Base-by-base conservation (phyloP, 1,139 yeast genomes). In the Suhomyces kunorum region DNA sequence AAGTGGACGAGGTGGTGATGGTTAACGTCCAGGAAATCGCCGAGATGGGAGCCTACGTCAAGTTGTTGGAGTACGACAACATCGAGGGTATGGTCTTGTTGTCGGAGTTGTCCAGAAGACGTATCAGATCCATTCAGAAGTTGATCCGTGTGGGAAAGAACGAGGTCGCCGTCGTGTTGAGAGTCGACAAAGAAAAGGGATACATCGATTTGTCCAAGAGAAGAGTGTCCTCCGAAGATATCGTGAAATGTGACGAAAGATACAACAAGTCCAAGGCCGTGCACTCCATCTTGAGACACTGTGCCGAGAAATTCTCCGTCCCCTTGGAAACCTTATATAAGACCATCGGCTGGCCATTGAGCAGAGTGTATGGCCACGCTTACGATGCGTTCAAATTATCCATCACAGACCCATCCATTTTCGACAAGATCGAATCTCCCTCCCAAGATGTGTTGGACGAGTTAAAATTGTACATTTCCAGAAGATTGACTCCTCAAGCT, bases 161-260 rank as follows among this genome's bases (percentile, higher is more conserved):
- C 62, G 99, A 92, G 70, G 98, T 92, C 44, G 98, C 94, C 23
- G 98, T 92, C 45, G 98, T 94, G n/a, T 77, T 92, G 63, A 87
- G 99, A 76, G 98, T 92, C 48, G 99, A 92, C 70, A 90, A 89
- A 68, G 98, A 94, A 66, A 92, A 92, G 68, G 99, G 97, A 38
- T 92, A 92, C 69, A 92, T 92, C 63, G 99, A 92, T 71, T 77
- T 92, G 62, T 90, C 98, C 45, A 92, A 92, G 68, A 90, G 98
- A 79, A 83, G 96, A 66, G 99, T 92, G 40, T 85, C 95, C n/a
- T 83, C 97, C 28, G 98, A 94, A 71, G 99, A 94, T 65, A 92
- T 94, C 52, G 83, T 85, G 58, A 89, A 88, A 68, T 94, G 98
- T 76, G 98, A 92, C 69, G 99, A 92, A 71, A 83, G 95, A 68